phyloP scores from a whole-genome alignment of 2,329 filamentous ascomycete species.

The Fusarium circinatum region DNA sequence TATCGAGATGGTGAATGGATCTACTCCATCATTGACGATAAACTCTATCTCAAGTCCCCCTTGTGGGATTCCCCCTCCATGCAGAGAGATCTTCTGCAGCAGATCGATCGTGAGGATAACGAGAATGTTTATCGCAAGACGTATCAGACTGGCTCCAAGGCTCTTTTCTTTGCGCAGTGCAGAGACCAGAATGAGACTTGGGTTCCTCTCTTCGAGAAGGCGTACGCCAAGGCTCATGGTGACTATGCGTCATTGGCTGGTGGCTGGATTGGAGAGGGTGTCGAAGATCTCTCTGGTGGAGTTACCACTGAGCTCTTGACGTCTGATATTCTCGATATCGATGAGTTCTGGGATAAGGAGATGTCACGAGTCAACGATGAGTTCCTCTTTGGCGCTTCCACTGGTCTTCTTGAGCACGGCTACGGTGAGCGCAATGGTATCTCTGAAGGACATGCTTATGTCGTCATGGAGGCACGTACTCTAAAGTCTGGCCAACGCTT shows the following conservation, averaged over 20 bases:
- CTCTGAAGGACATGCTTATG: conserved; percentile 67
- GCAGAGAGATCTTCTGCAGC: conserved; percentile 78
- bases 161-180: conserved; percentile 82
- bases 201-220: conserved; percentile 83
- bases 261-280: conserved; percentile 72
- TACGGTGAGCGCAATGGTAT: conserved; percentile 70
- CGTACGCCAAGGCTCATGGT: conserved; percentile 85
- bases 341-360: conserved; percentile 86
- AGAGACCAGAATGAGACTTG: conserved; percentile 83
- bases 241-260: conserved; percentile 78
- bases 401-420: conserved; percentile 70
- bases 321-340: conserved; percentile 78
- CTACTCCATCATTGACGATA: conserved; percentile 91
- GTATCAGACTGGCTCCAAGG: conserved; percentile 79
- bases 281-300: conserved; percentile 72
- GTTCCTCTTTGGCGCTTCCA: conserved; percentile 79
- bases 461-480: conserved; percentile 67
- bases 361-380: conserved; percentile 82
- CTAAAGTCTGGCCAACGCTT: conserved; percentile 64
- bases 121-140: conserved; percentile 76
- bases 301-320: conserved; percentile 76
- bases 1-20: conserved; percentile 91
- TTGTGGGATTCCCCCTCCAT: conserved; percentile 83
- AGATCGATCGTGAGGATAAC: conserved; percentile 78
- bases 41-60: conserved; percentile 83